Percentiles rank a stretch among this genome's conserved stretches.
Evolutionary conservation across 2,329 filamentous ascomycete species (phyloP).

Genomic region (Pestalotiopsis sp.): DNA sequence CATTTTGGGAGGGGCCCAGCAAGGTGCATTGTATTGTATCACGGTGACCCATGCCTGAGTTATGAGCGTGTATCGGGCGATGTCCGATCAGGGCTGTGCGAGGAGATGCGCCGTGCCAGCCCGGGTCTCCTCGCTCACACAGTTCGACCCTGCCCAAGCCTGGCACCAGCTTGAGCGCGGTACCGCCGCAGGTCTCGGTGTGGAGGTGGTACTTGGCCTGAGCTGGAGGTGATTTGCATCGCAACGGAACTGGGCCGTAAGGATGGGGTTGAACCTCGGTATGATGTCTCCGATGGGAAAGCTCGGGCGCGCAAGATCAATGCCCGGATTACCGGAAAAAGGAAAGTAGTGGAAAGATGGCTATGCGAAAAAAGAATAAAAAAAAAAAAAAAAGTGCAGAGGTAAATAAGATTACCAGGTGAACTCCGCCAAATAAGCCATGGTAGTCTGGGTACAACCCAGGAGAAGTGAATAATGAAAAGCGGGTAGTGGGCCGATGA

Average conservation of each 20-base stretch:
- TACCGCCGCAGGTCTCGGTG: neutral
- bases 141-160: neutral
- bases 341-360: neutral
- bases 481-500: constrained; percentile 8
- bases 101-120: neutral
- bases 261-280: neutral
- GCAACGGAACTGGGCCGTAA: neutral
- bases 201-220: neutral
- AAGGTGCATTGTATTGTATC: constrained; percentile 2
- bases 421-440: neutral
- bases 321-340: no score
- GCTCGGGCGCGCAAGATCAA: neutral
- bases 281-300: neutral
- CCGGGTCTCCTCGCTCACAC: neutral
- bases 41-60: neutral
- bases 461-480: constrained; percentile 1
- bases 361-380: neutral
- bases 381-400: neutral
- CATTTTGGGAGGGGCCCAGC: neutral
- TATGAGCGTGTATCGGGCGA: neutral
- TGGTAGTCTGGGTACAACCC: neutral
- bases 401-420: neutral
- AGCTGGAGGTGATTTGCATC: neutral
- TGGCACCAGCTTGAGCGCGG: neutral
- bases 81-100: neutral